Conservation (phyloP, 169 alveolate genomes). For the Amoebophrya sp. region DNA sequence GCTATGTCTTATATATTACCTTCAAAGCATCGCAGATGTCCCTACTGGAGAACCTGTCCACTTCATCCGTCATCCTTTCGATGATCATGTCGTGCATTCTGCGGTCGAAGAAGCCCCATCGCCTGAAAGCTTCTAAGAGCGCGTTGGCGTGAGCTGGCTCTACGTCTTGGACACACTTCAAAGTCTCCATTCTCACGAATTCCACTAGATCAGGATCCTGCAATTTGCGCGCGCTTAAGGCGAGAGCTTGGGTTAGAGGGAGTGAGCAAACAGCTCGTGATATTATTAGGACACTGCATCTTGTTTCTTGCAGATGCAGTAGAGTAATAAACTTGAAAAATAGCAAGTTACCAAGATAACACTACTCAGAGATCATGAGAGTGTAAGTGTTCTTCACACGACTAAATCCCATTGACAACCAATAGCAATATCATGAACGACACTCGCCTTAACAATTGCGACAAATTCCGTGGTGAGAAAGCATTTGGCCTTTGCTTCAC, state of each 20-base stretch:
- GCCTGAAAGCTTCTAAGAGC: constrained; percentile 51
- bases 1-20: background rate
- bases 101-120: constrained; percentile 54
- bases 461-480: constrained; percentile 42
- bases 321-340: background rate
- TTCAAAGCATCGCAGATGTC: background rate
- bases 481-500: constrained; percentile 24
- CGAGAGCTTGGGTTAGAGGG: constrained; percentile 1
- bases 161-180: constrained; percentile 46
- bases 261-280: background rate
- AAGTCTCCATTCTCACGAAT: constrained; percentile 44
- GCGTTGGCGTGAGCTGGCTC: constrained; percentile 42
- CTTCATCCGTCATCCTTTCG: constrained; percentile 53
- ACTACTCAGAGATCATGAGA: background rate
- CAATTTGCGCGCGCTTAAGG: background rate
- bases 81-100: constrained; percentile 49
- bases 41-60: constrained; percentile 38
- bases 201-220: constrained; percentile 29
- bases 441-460: constrained; percentile 37
- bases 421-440: constrained; percentile 34
- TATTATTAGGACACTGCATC: background rate
- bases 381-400: background rate
- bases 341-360: background rate
- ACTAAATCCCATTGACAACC: background rate
- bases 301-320: background rate